These are phyloP conservation scores for Somion occarium DNA, from an alignment of 1,284 basidiomycete species.

Conservation along the genomic window DNA sequence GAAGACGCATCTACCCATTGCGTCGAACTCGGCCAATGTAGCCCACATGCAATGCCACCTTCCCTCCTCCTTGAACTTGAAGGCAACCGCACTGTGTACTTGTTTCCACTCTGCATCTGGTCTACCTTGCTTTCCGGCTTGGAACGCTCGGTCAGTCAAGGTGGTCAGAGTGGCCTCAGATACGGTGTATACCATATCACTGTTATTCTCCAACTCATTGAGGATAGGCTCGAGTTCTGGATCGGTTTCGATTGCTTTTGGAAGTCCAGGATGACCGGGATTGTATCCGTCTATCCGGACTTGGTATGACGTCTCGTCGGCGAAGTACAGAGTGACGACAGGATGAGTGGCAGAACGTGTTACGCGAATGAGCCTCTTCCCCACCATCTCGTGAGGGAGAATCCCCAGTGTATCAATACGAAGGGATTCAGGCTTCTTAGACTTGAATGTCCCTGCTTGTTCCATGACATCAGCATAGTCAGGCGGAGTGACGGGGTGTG, in stretches of 20 bases:
- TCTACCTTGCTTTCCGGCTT: constrained; percentile 27
- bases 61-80: constrained; percentile 39
- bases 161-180: constrained; percentile 49
- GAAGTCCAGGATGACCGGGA: constrained; percentile 47
- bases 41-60: constrained; percentile 65
- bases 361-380: constrained; percentile 46
- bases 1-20: constrained; percentile 41
- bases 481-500: neutral
- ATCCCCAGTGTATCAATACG: constrained; percentile 30
- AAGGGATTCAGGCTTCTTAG: neutral
- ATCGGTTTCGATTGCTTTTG: constrained; percentile 56
- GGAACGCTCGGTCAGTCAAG: constrained; percentile 54
- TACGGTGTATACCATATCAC: constrained; percentile 38
- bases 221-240: constrained; percentile 37
- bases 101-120: constrained; percentile 45
- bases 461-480: neutral
- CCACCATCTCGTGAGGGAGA: constrained; percentile 43
- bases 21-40: constrained; percentile 46
- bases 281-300: constrained; percentile 60
- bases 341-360: constrained; percentile 51
- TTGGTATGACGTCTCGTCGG: constrained; percentile 50
- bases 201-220: constrained; percentile 29
- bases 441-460: neutral
- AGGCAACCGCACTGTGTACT: constrained; percentile 45
- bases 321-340: constrained; percentile 48